Evolutionary conservation across 1,284 basidiomycete genomes (phyloP), one percentile per base, ranked within the genome.

Genomic region (Coriolopsis trogii): DNA sequence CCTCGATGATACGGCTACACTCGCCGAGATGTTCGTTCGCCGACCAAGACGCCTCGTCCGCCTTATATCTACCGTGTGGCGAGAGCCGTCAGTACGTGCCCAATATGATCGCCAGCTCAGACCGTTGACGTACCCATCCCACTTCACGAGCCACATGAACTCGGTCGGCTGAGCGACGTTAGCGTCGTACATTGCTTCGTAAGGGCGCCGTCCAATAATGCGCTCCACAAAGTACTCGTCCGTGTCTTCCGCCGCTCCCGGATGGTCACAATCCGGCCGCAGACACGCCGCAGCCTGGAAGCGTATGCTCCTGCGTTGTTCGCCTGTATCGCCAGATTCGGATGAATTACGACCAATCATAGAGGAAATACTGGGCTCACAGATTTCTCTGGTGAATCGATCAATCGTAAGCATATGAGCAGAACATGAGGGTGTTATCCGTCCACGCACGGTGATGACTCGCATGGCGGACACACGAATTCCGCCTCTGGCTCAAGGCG

Each of bases 191-290:
- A 51, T 43, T 2, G 52, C 41, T 6, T 47, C 48, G 46, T 55
- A 58, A n/a, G 51, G 53, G 2, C 53, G 49, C 13, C 59, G 55
- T 6, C 59, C 59, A 20, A 60, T 60, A 38, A 60, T 58, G 30
- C 59, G 59, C 43, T 60, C 59, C n/a, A 60, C 53, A 8, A 56
- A 60, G 43, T 60, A 60, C 39, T 58, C 56, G 41, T 58, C 38
- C 20, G 54, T 58, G 33, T 55, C 56, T 21, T 53, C 53, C 2
- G 53, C 56, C 9, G 46, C 49, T 9, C 53, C 56, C 3, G 59
- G 51, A 23, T 53, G 51, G 42, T 55, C 53, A 44, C 59, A 60
- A 21, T 60, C 59, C 3, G 59, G 59, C n/a, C 59, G 59, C 12
- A 49, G 38, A 28, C 59, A 60, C 7, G 53, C 56, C 3, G 56